Evolutionary conservation across 192 early-diverging fungal species (phyloP).

Genomic region (Backusella macrospora): DNA sequence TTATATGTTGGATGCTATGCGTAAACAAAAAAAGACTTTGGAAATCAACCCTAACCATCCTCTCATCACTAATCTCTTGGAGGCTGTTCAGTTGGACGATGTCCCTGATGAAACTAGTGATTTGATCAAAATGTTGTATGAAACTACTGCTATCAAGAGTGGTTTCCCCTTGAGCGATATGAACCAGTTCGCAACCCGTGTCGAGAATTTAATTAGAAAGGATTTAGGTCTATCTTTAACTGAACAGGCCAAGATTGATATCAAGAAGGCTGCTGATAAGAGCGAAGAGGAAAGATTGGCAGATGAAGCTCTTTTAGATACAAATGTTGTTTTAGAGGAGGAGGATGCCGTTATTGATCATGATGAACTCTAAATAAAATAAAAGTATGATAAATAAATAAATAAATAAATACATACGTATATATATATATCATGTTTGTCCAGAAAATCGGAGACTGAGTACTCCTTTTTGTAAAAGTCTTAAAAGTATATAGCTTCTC

Average conservation of each 20-base stretch:
- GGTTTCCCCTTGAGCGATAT: slow-evolving; percentile 64
- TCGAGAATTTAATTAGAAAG: slow-evolving; percentile 58
- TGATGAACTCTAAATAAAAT: slow-evolving; percentile 39
- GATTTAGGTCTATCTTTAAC: slow-evolving; percentile 49
- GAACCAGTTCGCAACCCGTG: slow-evolving; percentile 51
- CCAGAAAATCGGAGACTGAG: too few relatives aligned
- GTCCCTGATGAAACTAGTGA: slow-evolving; percentile 48
- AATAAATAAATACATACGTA: too few relatives aligned
- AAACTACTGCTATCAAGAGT: slow-evolving; percentile 64
- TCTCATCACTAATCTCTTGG: slow-evolving; percentile 56
- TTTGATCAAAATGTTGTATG: slow-evolving; percentile 60
- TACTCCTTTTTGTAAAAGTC: too few relatives aligned
- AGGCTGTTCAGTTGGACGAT: slow-evolving; percentile 50
- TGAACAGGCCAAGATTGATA: slow-evolving; percentile 48
- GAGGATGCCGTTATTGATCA: slow-evolving; percentile 33
- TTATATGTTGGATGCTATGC: slow-evolving; percentile 49
- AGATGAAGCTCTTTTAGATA: slow-evolving; percentile 22
- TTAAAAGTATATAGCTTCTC: too few relatives aligned
- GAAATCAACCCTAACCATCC: slow-evolving; percentile 74
- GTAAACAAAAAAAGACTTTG: slow-evolving; percentile 62
- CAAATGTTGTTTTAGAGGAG: slow-evolving; percentile 29
- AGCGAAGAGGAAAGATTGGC: slow-evolving; percentile 29
- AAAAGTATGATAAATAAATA: neutral
- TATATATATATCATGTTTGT: too few relatives aligned
- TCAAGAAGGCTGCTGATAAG: slow-evolving; percentile 40